Conservation (phyloP, 305 asterid genomes). For the Andrographis paniculata region DNA sequence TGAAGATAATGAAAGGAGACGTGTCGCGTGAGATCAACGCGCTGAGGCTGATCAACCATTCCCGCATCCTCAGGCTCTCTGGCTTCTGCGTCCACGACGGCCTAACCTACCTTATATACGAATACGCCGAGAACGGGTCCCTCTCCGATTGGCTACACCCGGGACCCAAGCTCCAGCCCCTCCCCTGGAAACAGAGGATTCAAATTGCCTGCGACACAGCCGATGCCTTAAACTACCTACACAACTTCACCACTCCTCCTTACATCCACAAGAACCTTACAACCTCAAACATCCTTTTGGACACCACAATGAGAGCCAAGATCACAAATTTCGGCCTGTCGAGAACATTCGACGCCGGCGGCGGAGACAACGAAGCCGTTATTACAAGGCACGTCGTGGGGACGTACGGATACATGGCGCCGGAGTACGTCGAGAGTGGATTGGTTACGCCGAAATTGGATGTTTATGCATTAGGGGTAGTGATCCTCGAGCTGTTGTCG, state of each 20-base stretch:
- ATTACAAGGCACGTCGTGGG: conserved; percentile 60
- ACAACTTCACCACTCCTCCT: conserved; percentile 52
- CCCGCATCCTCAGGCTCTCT: conserved; percentile 42
- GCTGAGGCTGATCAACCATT: conserved; percentile 46
- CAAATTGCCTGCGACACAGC: conserved; percentile 48
- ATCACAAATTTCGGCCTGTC: conserved; percentile 41
- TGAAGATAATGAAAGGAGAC: conserved; percentile 49
- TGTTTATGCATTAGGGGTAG: conserved; percentile 53
- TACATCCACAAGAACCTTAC: conserved; percentile 56
- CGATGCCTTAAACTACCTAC: conserved; percentile 53
- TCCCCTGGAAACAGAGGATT: conserved; percentile 46
- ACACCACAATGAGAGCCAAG: conserved; percentile 42
- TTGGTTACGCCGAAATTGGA: conserved; percentile 48
- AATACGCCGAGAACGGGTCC: conserved; percentile 44
- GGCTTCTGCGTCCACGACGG: conserved; percentile 51
- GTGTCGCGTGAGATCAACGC: conserved; percentile 39
- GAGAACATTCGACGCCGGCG: conserved; percentile 19
- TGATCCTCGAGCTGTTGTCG: conserved; percentile 52
- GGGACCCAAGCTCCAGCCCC: not conserved
- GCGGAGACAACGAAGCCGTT: conserved; percentile 1
- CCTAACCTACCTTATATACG: conserved; percentile 48
- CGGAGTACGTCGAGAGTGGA: conserved; percentile 56
- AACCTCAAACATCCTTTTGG: conserved; percentile 41
- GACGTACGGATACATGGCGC: conserved; percentile 55
- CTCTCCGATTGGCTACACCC: conserved; percentile 32